Conservation (phyloP, 2,329 filamentous ascomycete genomes). For the Verticillium nubilum region DNA sequence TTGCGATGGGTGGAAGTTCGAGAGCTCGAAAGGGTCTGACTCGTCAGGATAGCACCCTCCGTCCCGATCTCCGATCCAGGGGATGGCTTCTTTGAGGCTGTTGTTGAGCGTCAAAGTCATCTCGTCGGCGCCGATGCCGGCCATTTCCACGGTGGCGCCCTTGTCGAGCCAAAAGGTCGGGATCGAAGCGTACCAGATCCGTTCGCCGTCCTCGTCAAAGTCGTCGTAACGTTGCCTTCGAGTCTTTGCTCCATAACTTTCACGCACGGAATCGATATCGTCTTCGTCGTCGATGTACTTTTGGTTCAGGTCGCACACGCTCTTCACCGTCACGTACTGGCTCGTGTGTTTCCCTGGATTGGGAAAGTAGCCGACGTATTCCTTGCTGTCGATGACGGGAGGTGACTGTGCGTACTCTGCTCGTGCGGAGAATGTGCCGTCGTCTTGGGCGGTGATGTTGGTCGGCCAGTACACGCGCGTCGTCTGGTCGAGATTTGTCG, state of each 20-base stretch:
- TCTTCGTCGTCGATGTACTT: background rate
- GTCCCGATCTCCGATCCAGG: background rate
- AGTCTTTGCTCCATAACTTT: background rate
- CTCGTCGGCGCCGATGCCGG: conserved; percentile 4
- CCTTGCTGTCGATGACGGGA: background rate
- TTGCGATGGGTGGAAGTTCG: conserved; percentile 2
- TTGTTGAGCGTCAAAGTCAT: conserved; percentile 9
- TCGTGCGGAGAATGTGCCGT: conserved; percentile 4
- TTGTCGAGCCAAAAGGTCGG: conserved; percentile 10
- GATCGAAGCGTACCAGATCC: background rate
- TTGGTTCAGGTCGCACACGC: conserved; percentile 9
- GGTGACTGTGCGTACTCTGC: conserved; percentile 7
- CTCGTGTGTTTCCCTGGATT: conserved; percentile 1
- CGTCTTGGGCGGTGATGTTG: conserved; percentile 5
- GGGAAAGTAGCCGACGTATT: background rate
- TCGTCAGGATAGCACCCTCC: background rate
- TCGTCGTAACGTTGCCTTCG: background rate
- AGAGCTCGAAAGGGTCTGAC: conserved; percentile 2
- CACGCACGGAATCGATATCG: background rate
- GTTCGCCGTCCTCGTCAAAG: background rate
- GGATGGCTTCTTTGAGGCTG: background rate
- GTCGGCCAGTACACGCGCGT: conserved; percentile 12
- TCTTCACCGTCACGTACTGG: conserved; percentile 11
- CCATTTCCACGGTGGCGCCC: conserved; percentile 9
- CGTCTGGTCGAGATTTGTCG: conserved; percentile 1